Percentiles rank a stretch among this genome's conserved stretches.
Evolutionary conservation across 1,139 yeast species (phyloP).

Genomic region (Protomyces lactucae-debilis): DNA sequence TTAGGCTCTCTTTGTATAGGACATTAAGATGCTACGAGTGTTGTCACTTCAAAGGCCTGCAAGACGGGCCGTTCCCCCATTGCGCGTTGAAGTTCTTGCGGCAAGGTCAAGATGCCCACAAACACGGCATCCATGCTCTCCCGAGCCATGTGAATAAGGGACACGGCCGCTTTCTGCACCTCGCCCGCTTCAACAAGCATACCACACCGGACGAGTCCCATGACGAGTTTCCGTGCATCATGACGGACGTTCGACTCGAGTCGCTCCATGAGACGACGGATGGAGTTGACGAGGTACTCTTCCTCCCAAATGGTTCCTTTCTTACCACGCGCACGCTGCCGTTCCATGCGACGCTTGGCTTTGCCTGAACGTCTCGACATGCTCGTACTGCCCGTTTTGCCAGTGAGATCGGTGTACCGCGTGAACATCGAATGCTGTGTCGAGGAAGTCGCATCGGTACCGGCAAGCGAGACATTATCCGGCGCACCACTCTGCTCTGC

Average conservation of each 20-base stretch:
- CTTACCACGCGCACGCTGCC: constrained; percentile 93
- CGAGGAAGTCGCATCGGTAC: constrained; percentile 69
- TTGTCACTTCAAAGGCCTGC: background rate
- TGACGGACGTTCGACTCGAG: constrained; percentile 59
- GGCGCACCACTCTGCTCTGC: constrained; percentile 46
- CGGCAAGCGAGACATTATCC: constrained; percentile 91
- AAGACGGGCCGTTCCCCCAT: constrained; percentile 13
- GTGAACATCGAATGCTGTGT: constrained; percentile 87
- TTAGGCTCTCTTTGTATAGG: background rate
- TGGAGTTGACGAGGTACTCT: constrained; percentile 82
- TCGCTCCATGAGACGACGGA: constrained; percentile 82
- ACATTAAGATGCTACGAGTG: background rate
- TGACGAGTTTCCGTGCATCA: constrained; percentile 70
- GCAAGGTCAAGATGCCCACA: constrained; percentile 7
- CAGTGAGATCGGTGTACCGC: constrained; percentile 89
- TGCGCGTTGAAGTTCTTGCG: constrained; percentile 12
- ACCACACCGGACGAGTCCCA: constrained; percentile 66
- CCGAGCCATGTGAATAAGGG: constrained; percentile 42
- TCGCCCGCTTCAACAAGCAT: constrained; percentile 78
- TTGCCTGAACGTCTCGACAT: constrained; percentile 77
- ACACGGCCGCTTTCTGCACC: constrained; percentile 64
- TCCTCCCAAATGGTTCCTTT: constrained; percentile 97
- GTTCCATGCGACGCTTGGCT: constrained; percentile 88
- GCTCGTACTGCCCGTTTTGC: constrained; percentile 83
- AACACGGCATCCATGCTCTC: constrained; percentile 19